These are phyloP conservation scores for Hypomontagnella monticulosa DNA, from an alignment of 495 filamentous ascomycete genomes.

Conservation along the genomic window DNA sequence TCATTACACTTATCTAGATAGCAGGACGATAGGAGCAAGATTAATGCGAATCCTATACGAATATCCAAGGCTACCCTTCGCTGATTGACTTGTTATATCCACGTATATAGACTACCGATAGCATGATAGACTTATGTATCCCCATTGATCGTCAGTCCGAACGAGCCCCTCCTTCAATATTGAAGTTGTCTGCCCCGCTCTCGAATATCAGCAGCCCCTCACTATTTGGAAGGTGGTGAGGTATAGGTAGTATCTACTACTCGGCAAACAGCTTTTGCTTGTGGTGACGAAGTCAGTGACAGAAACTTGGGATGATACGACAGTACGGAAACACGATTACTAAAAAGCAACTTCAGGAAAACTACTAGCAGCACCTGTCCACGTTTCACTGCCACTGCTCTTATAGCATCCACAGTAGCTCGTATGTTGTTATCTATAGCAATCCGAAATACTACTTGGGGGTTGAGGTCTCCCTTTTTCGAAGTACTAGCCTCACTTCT, in stretches of 20 bases:
- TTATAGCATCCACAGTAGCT: slow-evolving; percentile 1
- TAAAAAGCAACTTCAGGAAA: not conserved
- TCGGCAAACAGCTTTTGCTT: slow-evolving; percentile 27
- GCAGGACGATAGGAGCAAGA: no score
- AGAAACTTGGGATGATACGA: slow-evolving; percentile 10
- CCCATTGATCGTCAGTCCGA: slow-evolving; percentile 20
- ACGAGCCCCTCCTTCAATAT: slow-evolving; percentile 19
- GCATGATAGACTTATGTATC: no score
- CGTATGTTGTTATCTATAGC: slow-evolving; percentile 16
- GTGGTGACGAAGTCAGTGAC: slow-evolving; percentile 1
- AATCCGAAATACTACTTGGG: slow-evolving; percentile 20
- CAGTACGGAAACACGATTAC: not conserved
- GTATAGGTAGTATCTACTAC: slow-evolving; percentile 14
- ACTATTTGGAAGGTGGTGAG: slow-evolving; percentile 21
- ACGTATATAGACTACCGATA: no score
- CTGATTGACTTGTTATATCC: no score
- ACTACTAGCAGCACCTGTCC: slow-evolving; percentile 16
- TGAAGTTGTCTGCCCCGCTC: slow-evolving; percentile 36
- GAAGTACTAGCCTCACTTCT: slow-evolving; percentile 37
- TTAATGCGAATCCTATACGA: no score
- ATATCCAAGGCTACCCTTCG: no score
- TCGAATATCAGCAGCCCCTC: slow-evolving; percentile 38
- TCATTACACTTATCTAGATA: no score
- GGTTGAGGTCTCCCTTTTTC: slow-evolving; percentile 31
- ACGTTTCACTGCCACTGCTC: slow-evolving; percentile 20